Evolutionary conservation across 176 grass and related monocot genomes (phyloP), one percentile per base, ranked within the genome.

Genomic region (Aegilops sharonensis): DNA sequence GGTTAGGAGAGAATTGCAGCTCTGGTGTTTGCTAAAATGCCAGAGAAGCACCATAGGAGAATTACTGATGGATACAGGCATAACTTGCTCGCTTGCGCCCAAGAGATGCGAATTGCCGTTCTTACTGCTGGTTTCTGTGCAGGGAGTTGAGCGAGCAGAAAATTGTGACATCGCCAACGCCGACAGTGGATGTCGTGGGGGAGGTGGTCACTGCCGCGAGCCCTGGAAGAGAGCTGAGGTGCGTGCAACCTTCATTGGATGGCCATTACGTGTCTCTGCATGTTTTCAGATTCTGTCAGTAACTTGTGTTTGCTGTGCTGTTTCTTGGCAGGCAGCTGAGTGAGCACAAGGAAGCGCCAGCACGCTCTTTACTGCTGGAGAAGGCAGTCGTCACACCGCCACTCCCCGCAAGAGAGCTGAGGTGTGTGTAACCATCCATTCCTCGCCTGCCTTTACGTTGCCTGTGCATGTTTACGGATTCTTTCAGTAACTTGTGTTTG

Each of bases 221-320:
- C n/a, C 29, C 81, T 6, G 21, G 8, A 5, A 68, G 59, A 64
- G 81, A 81, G 75, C 50, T 10, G 11, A 88, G 81, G 89, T 91
- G 85, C 8, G 77, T 54, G 30, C 13, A 52, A 11, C 2, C 62
- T 76, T 9, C 68, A 17, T 24, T 31, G 11, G 21, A 10, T 8
- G 9, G 4, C 66, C 21, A 14, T 42, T 5, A 3, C 13, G 6
- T 47, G 27, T 47, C 11, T 45, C 4, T 6, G 17, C 37, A 15
- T 75, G 6, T 42, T 40, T 54, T 5, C 7, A 1, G 72, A 48
- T 48, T 27, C 71, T 74, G 1, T 15, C 12, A 2, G 4, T 27
- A 72, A 39, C 39, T 31, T 40, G 11, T 18, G 37, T 50, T 75
- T 31, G 27, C 10, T 73, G 67, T 13, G 11, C 45, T 31, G 23